Percentiles rank a stretch among this genome's conserved stretches.
phyloP scores from a whole-genome alignment of 164 flowering plant species.

The Liquidambar formosana region DNA sequence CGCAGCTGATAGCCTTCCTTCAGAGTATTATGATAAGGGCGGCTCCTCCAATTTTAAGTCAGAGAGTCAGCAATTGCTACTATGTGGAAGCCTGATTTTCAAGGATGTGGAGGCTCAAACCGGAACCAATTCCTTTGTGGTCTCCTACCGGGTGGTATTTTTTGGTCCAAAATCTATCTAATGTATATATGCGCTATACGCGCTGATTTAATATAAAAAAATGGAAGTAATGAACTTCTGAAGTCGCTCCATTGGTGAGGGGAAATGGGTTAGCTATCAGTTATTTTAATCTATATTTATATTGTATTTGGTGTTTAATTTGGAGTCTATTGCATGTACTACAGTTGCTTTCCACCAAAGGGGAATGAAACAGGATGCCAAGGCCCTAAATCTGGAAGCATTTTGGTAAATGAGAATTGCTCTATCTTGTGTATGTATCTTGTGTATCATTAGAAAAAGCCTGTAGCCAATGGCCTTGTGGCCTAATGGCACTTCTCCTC shows the following conservation, averaged over 20 bases:
- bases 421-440: no score
- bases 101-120: background rate
- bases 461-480: no score
- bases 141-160: background rate
- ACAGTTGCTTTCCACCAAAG: no score
- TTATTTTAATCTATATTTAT: background rate
- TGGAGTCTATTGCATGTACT: no score
- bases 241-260: background rate
- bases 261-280: background rate
- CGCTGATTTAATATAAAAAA: background rate
- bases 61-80: conserved; percentile 15
- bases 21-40: conserved; percentile 62
- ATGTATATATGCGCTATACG: background rate
- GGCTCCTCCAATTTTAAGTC: conserved; percentile 41
- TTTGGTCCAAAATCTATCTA: background rate
- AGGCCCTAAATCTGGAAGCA: no score
- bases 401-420: no score
- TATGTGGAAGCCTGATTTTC: conserved; percentile 23
- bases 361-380: no score
- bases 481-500: no score
- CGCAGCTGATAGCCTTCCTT: conserved; percentile 74
- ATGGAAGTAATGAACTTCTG: background rate
- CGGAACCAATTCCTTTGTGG: background rate
- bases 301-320: background rate
- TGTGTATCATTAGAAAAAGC: no score